phyloP scores from a whole-genome alignment of 306 rosid genomes.

The Rosa multiflora region DNA sequence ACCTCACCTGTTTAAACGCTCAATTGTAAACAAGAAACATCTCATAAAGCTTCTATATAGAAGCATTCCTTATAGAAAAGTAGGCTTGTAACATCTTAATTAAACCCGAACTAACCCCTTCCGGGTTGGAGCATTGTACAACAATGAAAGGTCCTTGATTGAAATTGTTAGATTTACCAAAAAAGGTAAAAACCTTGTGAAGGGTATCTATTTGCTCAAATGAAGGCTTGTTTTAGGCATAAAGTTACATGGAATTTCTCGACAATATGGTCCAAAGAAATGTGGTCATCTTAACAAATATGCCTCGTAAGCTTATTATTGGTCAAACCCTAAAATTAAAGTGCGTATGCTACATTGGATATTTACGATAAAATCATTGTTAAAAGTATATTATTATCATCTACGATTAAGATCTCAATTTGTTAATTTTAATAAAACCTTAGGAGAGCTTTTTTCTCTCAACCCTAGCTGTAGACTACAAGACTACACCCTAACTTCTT shows the following conservation, averaged over 20 bases:
- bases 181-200: neutral
- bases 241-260: conserved; percentile 17
- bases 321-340: neutral
- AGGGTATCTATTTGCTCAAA: neutral
- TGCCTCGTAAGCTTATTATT: neutral
- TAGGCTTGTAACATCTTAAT: neutral
- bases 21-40: neutral
- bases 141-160: neutral
- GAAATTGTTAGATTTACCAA: neutral
- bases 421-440: too few species aligned
- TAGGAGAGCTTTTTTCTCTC: too few species aligned
- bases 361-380: conserved; percentile 11
- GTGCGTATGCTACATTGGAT: neutral
- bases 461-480: too few species aligned
- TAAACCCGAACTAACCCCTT: neutral
- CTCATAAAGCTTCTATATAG: neutral
- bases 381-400: neutral
- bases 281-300: neutral
- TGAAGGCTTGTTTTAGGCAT: conserved; percentile 1
- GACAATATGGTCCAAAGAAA: neutral
- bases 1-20: neutral
- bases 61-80: neutral
- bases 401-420: too few species aligned
- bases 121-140: neutral
- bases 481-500: too few species aligned